Base-by-base conservation (phyloP, 306 rosid species). In the Potentilla sterilis region DNA sequence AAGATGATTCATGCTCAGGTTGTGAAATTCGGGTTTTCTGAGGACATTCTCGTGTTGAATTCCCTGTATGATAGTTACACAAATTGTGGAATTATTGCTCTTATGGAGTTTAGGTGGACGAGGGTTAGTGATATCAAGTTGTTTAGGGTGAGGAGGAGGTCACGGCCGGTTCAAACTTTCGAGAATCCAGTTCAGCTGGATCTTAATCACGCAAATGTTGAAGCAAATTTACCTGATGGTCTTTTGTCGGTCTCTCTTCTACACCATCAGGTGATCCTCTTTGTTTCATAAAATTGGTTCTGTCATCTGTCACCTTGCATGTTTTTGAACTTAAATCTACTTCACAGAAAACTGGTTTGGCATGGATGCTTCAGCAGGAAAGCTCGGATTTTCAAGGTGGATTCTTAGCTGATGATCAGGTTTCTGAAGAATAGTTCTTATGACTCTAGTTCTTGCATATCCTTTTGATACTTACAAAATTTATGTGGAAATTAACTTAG, bases 371-470 rank as follows among this genome's bases (percentile, higher is more conserved):
- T 78, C 97, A 89, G 86, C 92, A 91, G 87, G 99, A 95, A 85
- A 95, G 93, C 88, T 82, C 89, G 86, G 97, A 92, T 87, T 95
- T 97, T 85, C 79, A 87, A 83, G 99, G 99, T 75, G 99, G 99
- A 75, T 90, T 95, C 78, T 85, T 95, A 85, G 99, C 97, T 74
- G 99, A 95, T 88, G 99, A 95, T 75, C 99, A 95, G 97, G 99
- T 92, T 59, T 81, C 69, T 75, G 59, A 67, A 77, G 34, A 15
- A 41, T 44, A 70, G 21, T n/a, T 81, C 68, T 57, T 75, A 32
- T 73, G 64, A 58, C 21, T 35, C 43, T 77, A 76, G 7, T 24
- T 48, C 78, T 74, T n/a, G 55, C 77, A 71, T 69, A 46, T 49
- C 67, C n/a, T n/a, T 58, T 67, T 66, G 49, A 16, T 19, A 46